These are phyloP conservation scores for Microbotryum saponariae DNA, from an alignment of 1,284 basidiomycete genomes.

Conservation along the genomic window DNA sequence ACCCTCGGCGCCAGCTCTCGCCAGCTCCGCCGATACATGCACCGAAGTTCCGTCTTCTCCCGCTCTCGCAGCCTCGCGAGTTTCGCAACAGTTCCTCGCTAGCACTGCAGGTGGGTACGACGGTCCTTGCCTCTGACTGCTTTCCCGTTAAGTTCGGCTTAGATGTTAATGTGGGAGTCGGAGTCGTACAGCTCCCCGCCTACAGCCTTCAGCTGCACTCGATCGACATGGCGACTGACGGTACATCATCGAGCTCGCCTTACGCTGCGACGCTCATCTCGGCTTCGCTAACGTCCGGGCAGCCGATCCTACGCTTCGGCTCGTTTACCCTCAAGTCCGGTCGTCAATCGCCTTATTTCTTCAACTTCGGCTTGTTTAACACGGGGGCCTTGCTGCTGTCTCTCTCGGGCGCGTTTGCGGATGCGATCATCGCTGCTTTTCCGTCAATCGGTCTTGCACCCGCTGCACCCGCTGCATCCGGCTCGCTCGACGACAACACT, in stretches of 20 bases:
- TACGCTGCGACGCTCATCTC: conserved; percentile 25
- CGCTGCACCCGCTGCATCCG: conserved; percentile 33
- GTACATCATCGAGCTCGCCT: neutral
- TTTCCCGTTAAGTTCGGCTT: too few species aligned
- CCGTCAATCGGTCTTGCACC: conserved; percentile 27
- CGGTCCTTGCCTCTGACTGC: too few species aligned
- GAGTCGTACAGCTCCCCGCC: too few species aligned
- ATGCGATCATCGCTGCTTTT: conserved; percentile 53
- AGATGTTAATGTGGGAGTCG: too few species aligned
- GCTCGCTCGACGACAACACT: conserved; percentile 36
- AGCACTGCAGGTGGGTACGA: too few species aligned
- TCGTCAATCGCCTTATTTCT: conserved; percentile 88
- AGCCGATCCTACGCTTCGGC: conserved; percentile 68
- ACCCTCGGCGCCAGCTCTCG: too few species aligned
- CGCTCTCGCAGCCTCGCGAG: too few species aligned
- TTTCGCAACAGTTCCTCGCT: too few species aligned
- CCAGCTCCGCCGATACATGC: too few species aligned
- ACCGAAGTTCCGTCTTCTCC: too few species aligned
- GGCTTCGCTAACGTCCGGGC: conserved; percentile 35
- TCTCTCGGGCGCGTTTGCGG: conserved; percentile 78
- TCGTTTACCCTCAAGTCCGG: conserved; percentile 89
- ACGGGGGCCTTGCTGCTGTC: conserved; percentile 72
- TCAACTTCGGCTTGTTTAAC: conserved; percentile 85
- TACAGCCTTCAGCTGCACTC: too few species aligned
- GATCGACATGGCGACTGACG: too few species aligned